Evolutionary conservation across 495 filamentous ascomycete species (phyloP), one percentile per base, ranked within the genome.

Genomic region (Opeltia flavorubescens): DNA sequence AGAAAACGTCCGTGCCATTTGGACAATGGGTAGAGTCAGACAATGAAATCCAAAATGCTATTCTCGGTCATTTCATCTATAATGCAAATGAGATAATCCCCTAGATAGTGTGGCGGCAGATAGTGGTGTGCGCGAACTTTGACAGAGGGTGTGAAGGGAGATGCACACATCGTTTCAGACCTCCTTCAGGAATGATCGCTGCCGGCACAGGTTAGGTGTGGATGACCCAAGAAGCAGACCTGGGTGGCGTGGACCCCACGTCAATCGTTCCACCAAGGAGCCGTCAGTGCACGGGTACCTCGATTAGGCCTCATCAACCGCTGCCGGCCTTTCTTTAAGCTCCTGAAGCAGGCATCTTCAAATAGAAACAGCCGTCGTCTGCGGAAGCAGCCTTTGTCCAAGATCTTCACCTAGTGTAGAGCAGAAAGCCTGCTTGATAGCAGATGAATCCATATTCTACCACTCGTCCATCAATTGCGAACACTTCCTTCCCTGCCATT

Each of bases 351-450:
- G 11, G 38, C 11, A 41, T 41, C 38, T 41, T 2, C 38, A 25
- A 41, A 41, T 41, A 41, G 38, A 41, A 41, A 41, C 38, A 25
- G 38, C 38, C 38, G 38, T 21, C 25, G 38, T 41, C 17, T 41
- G 38, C 38, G 18, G 38, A 12, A 6, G 18, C 13, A 41, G n/a
- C n/a, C n/a, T n/a, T n/a, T n/a, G n/a, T n/a, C n/a, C n/a, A n/a
- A n/a, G n/a, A n/a, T n/a, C n/a, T n/a, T n/a, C n/a, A n/a, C n/a
- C n/a, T n/a, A n/a, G n/a, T n/a, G n/a, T n/a, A n/a, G n/a, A n/a
- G n/a, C n/a, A n/a, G n/a, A n/a, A n/a, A n/a, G n/a, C n/a, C n/a
- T n/a, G n/a, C n/a, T n/a, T n/a, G n/a, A n/a, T n/a, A n/a, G n/a
- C n/a, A n/a, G n/a, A n/a, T n/a, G n/a, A n/a, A n/a, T n/a, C n/a